Evolutionary conservation across 768 basidiomycete genomes (phyloP).

Genomic region (Suillus americanus): DNA sequence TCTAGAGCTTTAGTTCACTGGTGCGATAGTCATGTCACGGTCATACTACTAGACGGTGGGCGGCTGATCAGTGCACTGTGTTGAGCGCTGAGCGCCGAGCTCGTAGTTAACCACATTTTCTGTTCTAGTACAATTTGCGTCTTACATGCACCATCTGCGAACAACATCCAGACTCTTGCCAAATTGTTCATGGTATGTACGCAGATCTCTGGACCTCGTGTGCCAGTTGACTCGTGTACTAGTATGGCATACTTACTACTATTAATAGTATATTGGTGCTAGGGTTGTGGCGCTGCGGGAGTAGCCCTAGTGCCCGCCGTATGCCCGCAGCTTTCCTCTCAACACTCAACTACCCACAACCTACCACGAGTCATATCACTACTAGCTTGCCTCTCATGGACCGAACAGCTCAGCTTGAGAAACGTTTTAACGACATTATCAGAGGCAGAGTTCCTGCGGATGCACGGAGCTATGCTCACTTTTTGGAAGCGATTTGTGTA

Average conservation of each 20-base stretch:
- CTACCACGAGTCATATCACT: neutral
- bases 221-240: neutral
- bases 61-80: neutral
- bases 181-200: neutral
- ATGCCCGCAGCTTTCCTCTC: neutral
- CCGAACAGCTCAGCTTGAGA: slow-evolving; percentile 30
- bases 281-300: neutral
- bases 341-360: neutral
- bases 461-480: slow-evolving; percentile 29
- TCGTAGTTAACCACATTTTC: neutral
- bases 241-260: neutral
- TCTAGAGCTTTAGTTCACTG: neutral
- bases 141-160: neutral
- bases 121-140: neutral
- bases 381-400: slow-evolving; percentile 16
- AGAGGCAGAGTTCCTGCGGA: slow-evolving; percentile 28
- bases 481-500: slow-evolving; percentile 46
- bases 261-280: neutral
- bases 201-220: neutral
- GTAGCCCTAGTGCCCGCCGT: neutral
- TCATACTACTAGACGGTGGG: too few species aligned
- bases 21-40: neutral
- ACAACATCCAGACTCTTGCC: neutral
- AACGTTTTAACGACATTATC: slow-evolving; percentile 35
- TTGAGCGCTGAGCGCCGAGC: neutral